Percentiles rank a stretch among this genome's conserved stretches.
phyloP scores from a whole-genome alignment of 306 rosid genomes.

The Lathyrus sativus region DNA sequence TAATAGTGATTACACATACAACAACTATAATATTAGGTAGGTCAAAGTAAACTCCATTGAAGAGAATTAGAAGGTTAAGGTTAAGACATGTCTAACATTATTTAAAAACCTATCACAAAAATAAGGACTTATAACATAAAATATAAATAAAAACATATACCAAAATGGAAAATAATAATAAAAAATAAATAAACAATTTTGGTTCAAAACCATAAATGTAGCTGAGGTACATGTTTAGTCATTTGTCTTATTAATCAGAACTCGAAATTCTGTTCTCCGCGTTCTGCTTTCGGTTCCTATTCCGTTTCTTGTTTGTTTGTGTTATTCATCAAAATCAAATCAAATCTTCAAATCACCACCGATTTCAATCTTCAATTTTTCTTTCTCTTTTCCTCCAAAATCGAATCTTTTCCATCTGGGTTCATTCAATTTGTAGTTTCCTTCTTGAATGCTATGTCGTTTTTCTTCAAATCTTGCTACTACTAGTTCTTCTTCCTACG shows the following conservation, averaged over 20 bases:
- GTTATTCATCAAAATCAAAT: not conserved
- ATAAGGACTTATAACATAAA: no score
- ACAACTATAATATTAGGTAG: no score
- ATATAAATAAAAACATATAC: no score
- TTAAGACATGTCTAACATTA: no score
- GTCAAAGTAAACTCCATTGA: no score
- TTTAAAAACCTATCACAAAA: no score
- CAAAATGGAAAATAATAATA: no score
- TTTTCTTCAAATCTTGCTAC: slow-evolving; percentile 5
- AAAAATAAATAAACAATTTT: not conserved
- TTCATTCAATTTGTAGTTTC: not conserved
- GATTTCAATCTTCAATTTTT: slow-evolving; percentile 28
- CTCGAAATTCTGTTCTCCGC: slow-evolving; percentile 5
- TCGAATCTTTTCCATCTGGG: slow-evolving; percentile 46
- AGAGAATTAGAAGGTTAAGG: no score
- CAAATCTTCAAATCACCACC: slow-evolving; percentile 2
- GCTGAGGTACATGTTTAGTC: not conserved
- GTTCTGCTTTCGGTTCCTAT: not conserved
- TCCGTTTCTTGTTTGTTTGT: not conserved
- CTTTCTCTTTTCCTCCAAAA: slow-evolving; percentile 37
- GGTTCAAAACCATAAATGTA: not conserved
- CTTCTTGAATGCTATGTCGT: not conserved
- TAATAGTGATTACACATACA: no score
- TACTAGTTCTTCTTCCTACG: slow-evolving; percentile 17
- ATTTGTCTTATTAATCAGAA: slow-evolving; percentile 2